Evolutionary conservation across 257 asterid genomes (phyloP), one percentile per base, ranked within the genome.

Genomic region (Nicotiana sylvestris): DNA sequence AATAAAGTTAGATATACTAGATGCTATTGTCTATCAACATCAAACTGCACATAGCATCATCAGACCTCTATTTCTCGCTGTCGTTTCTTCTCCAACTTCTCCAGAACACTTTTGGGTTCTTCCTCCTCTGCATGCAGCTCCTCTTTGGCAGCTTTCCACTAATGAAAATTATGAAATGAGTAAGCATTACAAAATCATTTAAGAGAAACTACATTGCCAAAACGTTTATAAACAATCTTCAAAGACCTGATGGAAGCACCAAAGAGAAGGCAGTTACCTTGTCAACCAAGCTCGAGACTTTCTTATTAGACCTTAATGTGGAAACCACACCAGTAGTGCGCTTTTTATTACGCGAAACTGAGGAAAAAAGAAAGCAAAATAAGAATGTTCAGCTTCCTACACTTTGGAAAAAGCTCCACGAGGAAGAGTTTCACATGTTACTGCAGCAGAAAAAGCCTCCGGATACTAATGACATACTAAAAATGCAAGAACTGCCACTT

Each of bases 61-160:
- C 89, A 84, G 76, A 96, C 99, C 99, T 96, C 98, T 82, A 96
- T 96, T 88, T 93, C 97, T 39, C 96, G 93, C 76, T 86, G 92
- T 11, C 96, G 89, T 86, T 93, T 96, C 91, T 81, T 91, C 92
- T 96, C 99, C 65, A 96, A 83, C 84, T 84, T 86, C 86, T 93
- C 98, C 78, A 85, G 86, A 17, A 97, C 91, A 86, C 88, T 92
- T 87, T 90, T 90, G 68, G 97, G 94, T 88, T 93, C 99, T 81
- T 92, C 97, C 35, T 92, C 89, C 80, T 89, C 98, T 81, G 88
- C 98, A 27, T 93, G 92, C 88, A 96, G 81, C 90, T 96, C 99
- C 89, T 93, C 99, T 85, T 96, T 96, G 60, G 97, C 98, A 84
- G 99, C 99, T 85, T 96, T 96, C 99, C 99, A 96, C 99, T 96